Evolutionary conservation across 805 yeast genomes (phyloP).

Genomic region (Metschnikowia noctiluminum): DNA sequence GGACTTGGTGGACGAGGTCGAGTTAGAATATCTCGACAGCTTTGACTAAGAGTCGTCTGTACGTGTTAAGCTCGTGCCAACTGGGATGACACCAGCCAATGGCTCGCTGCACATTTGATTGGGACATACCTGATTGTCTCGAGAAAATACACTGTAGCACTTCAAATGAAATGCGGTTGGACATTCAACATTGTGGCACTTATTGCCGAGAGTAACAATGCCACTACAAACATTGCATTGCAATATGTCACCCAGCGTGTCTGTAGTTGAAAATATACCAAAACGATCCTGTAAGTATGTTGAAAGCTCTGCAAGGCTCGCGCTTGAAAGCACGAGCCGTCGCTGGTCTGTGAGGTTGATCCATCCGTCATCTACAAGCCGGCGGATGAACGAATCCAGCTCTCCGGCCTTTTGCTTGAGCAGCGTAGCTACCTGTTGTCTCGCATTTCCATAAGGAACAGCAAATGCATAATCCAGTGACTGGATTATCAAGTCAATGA

Average conservation of each 20-base stretch:
- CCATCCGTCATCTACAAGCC: constrained; percentile 54
- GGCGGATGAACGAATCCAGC: constrained; percentile 35
- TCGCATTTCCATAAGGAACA: constrained; percentile 34
- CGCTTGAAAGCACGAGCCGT: constrained; percentile 36
- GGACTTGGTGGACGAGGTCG: constrained; percentile 85
- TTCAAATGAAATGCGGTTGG: constrained; percentile 42
- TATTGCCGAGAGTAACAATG: constrained; percentile 50
- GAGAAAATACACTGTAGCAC: constrained; percentile 43
- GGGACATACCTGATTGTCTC: constrained; percentile 24
- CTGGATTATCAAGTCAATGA: constrained; percentile 47
- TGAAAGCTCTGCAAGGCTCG: constrained; percentile 47
- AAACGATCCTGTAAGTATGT: constrained; percentile 42
- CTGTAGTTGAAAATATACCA: constrained; percentile 25
- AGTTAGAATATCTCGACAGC: constrained; percentile 52
- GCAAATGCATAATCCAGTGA: constrained; percentile 33
- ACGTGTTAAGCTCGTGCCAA: constrained; percentile 4
- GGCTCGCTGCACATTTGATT: constrained; percentile 6
- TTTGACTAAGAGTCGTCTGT: constrained; percentile 25
- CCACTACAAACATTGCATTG: constrained; percentile 51
- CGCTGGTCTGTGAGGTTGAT: constrained; percentile 31
- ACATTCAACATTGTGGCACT: constrained; percentile 26
- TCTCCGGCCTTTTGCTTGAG: constrained; percentile 32
- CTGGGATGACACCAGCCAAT: not conserved
- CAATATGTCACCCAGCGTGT: constrained; percentile 35
- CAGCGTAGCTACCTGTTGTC: constrained; percentile 25